phyloP scores from a whole-genome alignment of 148 eudicot genomes.

The Vaccinium vitisidaea region DNA sequence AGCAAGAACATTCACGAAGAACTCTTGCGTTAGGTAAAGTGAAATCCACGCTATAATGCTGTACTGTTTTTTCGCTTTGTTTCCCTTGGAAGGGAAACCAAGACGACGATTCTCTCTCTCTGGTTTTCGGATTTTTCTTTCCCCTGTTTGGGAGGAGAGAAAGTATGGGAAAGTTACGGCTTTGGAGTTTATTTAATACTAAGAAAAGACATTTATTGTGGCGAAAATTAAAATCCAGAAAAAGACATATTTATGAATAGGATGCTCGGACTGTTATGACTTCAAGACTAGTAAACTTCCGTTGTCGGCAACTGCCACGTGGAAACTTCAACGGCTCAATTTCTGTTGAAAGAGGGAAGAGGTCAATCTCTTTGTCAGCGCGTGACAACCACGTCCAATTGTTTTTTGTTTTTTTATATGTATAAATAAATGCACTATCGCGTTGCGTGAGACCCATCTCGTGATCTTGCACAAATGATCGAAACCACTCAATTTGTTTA shows the following conservation, averaged over 20 bases:
- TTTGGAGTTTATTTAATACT: no score
- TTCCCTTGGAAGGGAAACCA: not conserved
- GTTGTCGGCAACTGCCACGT: constrained; percentile 1
- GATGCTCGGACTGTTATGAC: not conserved
- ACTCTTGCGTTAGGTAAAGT: not conserved
- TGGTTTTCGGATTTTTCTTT: not conserved
- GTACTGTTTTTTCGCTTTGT: not conserved
- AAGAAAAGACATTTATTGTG: not conserved
- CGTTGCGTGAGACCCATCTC: no score
- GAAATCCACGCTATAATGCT: constrained; percentile 7
- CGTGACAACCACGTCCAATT: not conserved
- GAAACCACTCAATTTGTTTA: no score
- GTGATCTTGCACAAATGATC: no score
- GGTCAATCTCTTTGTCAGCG: not conserved
- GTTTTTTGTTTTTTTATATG: not conserved
- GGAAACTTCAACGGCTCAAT: not conserved
- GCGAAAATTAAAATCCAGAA: not conserved
- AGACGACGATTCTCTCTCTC: not conserved
- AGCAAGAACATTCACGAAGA: constrained; percentile 14
- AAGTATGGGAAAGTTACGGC: not conserved
- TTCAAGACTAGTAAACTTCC: not conserved
- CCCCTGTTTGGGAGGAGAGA: constrained; percentile 6
- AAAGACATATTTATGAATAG: not conserved
- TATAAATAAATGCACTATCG: no score
- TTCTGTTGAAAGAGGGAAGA: not conserved